These are phyloP conservation scores for Colletotrichum tropicicola DNA, from an alignment of 2,329 filamentous ascomycete genomes.

Conservation along the genomic window DNA sequence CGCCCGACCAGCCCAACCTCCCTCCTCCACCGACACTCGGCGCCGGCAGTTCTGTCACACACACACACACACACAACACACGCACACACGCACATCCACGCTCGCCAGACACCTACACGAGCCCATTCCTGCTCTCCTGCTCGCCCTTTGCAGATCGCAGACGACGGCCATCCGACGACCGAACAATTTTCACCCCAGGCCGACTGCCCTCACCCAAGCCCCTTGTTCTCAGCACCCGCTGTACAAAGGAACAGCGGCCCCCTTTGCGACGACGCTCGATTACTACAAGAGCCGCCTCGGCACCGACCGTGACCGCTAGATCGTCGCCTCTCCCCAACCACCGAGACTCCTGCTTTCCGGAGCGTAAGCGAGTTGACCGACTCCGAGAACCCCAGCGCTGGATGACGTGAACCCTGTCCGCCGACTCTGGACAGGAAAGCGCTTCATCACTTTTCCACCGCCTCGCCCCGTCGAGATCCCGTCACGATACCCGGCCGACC, in stretches of 20 bases:
- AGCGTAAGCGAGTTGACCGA: slow-evolving; percentile 16
- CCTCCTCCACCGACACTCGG: slow-evolving; percentile 29
- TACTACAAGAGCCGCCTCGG: slow-evolving; percentile 1
- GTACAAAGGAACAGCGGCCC: neutral
- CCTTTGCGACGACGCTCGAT: slow-evolving; percentile 21
- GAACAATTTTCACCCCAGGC: neutral
- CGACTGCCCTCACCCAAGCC: neutral
- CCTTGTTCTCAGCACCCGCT: neutral
- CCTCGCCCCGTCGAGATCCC: neutral
- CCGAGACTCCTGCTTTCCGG: neutral
- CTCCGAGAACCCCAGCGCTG: slow-evolving; percentile 17
- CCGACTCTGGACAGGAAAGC: slow-evolving; percentile 7
- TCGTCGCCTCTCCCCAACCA: slow-evolving; percentile 15
- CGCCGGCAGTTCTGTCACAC: slow-evolving; percentile 28
- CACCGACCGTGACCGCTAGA: slow-evolving; percentile 25
- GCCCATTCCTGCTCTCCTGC: neutral
- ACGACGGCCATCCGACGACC: neutral
- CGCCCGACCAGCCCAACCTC: slow-evolving; percentile 28
- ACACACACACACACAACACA: neutral
- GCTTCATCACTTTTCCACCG: slow-evolving; percentile 19
- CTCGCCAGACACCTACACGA: no score
- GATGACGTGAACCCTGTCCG: slow-evolving; percentile 23
- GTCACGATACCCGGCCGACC: slow-evolving; percentile 13
- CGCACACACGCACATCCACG: neutral
- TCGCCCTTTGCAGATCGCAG: neutral